Evolutionary conservation across 306 rosid species (phyloP), one percentile per base, ranked within the genome.

Genomic region (Myrica gale): DNA sequence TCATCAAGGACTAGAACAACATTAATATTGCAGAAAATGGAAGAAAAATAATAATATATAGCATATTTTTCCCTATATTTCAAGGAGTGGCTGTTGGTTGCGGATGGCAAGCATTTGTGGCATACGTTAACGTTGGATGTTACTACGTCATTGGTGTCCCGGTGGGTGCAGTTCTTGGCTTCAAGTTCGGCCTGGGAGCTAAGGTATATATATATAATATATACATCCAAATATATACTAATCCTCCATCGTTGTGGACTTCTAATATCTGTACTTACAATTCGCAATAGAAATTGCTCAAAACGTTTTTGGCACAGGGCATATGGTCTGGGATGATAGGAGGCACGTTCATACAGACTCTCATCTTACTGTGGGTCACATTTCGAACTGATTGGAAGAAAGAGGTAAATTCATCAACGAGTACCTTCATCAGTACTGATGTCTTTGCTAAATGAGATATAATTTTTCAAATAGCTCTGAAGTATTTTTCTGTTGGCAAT

Each of bases 71-170:
- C 45, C 16, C 5, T 54, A 2, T 37, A 2, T 21, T 41, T 23
- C 8, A 23, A 88, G 89, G 88, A 8, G 91, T 88, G 43, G 88
- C 91, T 47, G 89, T 88, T 5, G 89, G 91, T 11, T 88, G 91
- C 39, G 91, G 91, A 6, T 88, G 91, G 91, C 91, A 88, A 83
- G 83, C 89, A 53, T 85, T 88, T 63, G 86, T 88, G 0, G 89
- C 91, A 5, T 85, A 85, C 23, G 87, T 88, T 0, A 88, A 88
- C 55, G 86, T 85, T 71, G 89, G 86, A 47, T 83, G 89, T 72
- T 83, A 85, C 57, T 85, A 88, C 66, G 4, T 85, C 7, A 44
- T 85, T 16, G 91, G 89, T 15, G 8, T 85, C 26, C 86, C 91
- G 0, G 0, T 88, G 54, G 89, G 89, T 7, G 73, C 48, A 9